Evolutionary conservation across 2,329 filamentous ascomycete species (phyloP).

Genomic region (Ploettnerulaceae sp.): DNA sequence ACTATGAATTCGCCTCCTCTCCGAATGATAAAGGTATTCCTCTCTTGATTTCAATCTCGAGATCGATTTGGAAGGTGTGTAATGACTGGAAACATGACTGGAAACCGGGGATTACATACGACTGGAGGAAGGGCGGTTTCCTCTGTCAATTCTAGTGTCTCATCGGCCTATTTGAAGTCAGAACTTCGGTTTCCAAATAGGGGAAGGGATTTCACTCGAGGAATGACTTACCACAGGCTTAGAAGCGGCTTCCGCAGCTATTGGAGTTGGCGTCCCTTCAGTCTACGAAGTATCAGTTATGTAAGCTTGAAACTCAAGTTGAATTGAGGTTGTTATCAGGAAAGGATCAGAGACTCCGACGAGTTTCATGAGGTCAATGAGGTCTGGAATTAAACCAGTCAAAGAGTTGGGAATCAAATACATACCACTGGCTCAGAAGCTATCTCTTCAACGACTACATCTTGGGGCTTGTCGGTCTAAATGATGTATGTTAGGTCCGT

Average conservation of each 20-base stretch:
- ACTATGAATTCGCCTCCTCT: too few species aligned
- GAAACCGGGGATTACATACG: not conserved
- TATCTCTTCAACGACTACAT: slow-evolving; percentile 1
- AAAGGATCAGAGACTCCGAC: not conserved
- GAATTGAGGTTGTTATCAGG: not conserved
- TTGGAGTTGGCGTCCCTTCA: slow-evolving; percentile 6
- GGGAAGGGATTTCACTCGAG: not conserved
- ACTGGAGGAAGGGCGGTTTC: not conserved
- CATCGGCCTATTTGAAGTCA: slow-evolving; percentile 1
- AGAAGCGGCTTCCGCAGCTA: not conserved
- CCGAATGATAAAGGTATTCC: too few species aligned
- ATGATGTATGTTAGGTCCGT: too few species aligned
- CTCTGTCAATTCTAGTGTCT: not conserved
- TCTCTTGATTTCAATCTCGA: too few species aligned
- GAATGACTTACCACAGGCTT: not conserved
- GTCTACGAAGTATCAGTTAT: not conserved
- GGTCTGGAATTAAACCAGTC: too few species aligned
- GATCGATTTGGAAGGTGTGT: too few species aligned
- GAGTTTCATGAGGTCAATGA: too few species aligned
- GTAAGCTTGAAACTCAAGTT: not conserved
- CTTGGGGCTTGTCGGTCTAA: not conserved
- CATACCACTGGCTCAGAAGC: slow-evolving; percentile 2
- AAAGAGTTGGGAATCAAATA: not conserved
- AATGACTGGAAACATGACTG: too few species aligned
- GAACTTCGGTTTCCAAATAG: not conserved